Percentiles rank a stretch among this genome's conserved stretches.
Conservation (phyloP, 139 green algal genomes). For the Coccomyxa sp. region DNA sequence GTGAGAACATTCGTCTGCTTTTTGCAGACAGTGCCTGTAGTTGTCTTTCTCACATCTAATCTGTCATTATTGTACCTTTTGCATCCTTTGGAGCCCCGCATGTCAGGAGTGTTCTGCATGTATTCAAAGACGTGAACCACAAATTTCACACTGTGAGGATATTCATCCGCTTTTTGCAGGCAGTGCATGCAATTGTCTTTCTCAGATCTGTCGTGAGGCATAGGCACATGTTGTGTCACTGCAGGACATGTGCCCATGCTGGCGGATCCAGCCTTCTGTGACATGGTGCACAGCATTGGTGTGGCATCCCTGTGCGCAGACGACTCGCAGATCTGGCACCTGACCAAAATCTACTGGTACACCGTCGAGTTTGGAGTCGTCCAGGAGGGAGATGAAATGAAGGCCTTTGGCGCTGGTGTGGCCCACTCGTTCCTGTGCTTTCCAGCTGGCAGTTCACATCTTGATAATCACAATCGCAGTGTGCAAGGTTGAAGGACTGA, state of each 20-base stretch:
- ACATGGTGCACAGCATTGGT: constrained; percentile 79
- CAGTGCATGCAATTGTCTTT: not conserved
- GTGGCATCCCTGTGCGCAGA: constrained; percentile 72
- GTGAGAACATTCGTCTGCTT: not conserved
- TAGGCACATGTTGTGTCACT: not conserved
- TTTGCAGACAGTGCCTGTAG: not conserved
- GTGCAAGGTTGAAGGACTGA: no score
- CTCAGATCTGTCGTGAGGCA: not conserved
- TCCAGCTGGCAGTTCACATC: not conserved
- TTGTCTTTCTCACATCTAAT: no score
- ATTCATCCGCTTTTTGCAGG: no score
- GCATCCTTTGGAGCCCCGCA: no score
- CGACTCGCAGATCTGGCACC: constrained; percentile 85
- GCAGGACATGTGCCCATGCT: constrained; percentile 89
- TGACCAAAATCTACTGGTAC: constrained; percentile 85
- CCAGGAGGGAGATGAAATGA: constrained; percentile 53
- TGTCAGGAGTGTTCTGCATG: no score
- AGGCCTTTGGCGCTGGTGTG: constrained; percentile 68
- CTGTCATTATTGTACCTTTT: not conserved
- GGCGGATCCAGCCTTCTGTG: constrained; percentile 64
- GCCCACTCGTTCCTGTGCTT: constrained; percentile 31
- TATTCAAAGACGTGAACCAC: not conserved
- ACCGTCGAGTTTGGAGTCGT: constrained; percentile 94
- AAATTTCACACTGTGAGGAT: no score
- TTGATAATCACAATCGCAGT: no score